phyloP scores from a whole-genome alignment of 1,284 basidiomycete genomes.

The Phellinidium pouzarii region DNA sequence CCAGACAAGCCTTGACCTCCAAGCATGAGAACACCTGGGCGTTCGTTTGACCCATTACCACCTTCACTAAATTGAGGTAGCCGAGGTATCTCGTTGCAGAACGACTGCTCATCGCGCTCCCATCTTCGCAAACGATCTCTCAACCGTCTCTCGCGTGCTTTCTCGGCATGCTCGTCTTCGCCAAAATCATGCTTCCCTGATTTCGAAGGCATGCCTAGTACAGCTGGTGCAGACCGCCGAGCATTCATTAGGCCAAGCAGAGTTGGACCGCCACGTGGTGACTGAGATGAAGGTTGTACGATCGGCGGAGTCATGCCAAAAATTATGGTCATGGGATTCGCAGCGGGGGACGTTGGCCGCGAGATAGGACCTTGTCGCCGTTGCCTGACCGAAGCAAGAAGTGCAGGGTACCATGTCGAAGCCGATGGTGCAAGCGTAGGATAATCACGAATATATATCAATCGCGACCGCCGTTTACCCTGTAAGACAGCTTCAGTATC shows the following conservation, averaged over 20 bases:
- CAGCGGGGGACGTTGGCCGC: slow-evolving; percentile 47
- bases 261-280: slow-evolving; percentile 25
- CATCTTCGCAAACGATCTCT: slow-evolving; percentile 61
- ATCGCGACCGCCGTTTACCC: slow-evolving; percentile 38
- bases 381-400: slow-evolving; percentile 69
- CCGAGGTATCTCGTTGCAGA: slow-evolving; percentile 55
- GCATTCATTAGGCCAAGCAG: slow-evolving; percentile 33
- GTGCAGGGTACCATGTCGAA: slow-evolving; percentile 71
- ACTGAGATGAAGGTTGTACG: slow-evolving; percentile 34
- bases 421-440: slow-evolving; percentile 67
- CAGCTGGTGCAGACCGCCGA: slow-evolving; percentile 7
- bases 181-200: slow-evolving; percentile 44
- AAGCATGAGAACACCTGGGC: slow-evolving; percentile 10
- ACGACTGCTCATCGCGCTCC: slow-evolving; percentile 51
- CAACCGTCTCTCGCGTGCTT: slow-evolving; percentile 60
- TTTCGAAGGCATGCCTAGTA: slow-evolving; percentile 20
- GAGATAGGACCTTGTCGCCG: slow-evolving; percentile 58
- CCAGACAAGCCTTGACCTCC: slow-evolving; percentile 22
- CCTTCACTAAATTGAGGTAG: slow-evolving; percentile 36
- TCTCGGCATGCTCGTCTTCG: slow-evolving; percentile 58
- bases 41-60: slow-evolving; percentile 25
- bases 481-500: slow-evolving; percentile 23
- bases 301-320: slow-evolving; percentile 78
- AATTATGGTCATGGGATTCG: slow-evolving; percentile 70
- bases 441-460: slow-evolving; percentile 80